Evolutionary conservation across 1,139 yeast genomes (phyloP).

Genomic region (Kazachstania sp.): DNA sequence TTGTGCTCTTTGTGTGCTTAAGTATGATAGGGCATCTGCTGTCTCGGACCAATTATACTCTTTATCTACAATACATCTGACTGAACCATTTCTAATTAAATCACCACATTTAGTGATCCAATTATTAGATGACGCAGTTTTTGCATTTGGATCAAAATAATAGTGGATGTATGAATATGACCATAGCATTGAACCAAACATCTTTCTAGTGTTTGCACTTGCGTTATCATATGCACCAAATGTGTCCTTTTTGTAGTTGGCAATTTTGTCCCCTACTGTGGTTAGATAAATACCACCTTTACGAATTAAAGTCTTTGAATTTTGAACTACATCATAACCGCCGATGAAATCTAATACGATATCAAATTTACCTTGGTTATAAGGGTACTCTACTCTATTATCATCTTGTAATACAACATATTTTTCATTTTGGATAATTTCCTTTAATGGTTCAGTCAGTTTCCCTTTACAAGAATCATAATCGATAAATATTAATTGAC

Average conservation of each 20-base stretch:
- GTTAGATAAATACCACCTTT: constrained; percentile 43
- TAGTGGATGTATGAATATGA: constrained; percentile 32
- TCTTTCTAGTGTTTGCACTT: constrained; percentile 34
- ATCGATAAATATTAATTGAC: constrained; percentile 26
- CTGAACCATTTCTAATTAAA: constrained; percentile 37
- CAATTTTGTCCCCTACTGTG: constrained; percentile 46
- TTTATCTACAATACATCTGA: constrained; percentile 44
- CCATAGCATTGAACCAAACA: constrained; percentile 31
- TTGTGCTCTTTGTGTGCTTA: constrained; percentile 45
- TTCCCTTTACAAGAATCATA: constrained; percentile 27
- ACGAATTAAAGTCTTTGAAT: constrained; percentile 30
- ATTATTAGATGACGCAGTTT: constrained; percentile 22
- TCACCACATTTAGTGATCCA: constrained; percentile 35
- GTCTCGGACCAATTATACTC: constrained; percentile 46
- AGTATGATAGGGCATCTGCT: constrained; percentile 44
- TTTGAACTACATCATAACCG: constrained; percentile 33
- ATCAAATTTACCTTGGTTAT: constrained; percentile 34
- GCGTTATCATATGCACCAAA: constrained; percentile 34
- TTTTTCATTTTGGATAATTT: constrained; percentile 23
- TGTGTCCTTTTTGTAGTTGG: constrained; percentile 32
- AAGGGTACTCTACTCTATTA: constrained; percentile 21
- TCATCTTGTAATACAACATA: constrained; percentile 26
- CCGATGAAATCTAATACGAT: constrained; percentile 45
- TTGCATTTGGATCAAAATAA: constrained; percentile 29
- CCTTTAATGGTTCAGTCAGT: constrained; percentile 23